Evolutionary conservation across 345 rosid species (phyloP), one percentile per base, ranked within the genome.

Genomic region (Moringa oleifera): DNA sequence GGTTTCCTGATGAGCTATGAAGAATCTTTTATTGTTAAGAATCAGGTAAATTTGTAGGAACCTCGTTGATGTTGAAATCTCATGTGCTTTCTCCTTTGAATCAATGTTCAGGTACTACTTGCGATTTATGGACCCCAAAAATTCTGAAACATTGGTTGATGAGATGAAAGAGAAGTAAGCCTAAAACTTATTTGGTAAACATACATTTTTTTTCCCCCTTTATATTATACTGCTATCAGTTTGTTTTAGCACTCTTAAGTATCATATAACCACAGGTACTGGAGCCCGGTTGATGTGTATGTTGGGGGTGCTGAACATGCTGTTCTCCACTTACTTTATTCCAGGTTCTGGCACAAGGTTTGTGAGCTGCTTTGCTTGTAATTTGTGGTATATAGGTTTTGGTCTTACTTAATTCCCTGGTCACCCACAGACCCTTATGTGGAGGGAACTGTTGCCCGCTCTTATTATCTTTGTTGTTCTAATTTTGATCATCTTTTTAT

Each of bases 271-370:
- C 64, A 41, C 70, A 88, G 97, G 78, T 93, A 90, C 73, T 93
- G 97, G 98, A 77, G 91, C 67, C 96, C 91, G 31, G 95, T 93
- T 70, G 98, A 93, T 72, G 83, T 93, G 67, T 93, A 93, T 65
- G 86, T 93, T 25, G 98, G 96, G 51, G 98, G 98, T 66, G 97
- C 97, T 73, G 98, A 93, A 64, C 98, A 93, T 80, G 98, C 98
- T 36, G 97, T 92, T 70, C 90, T 93, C 60, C 98, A 91, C 77
- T 82, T 89, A 59, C 88, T 92, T 63, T 92, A 92, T 65, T 71
- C 97, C 28, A 87, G 98, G 78, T 92, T 92, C 83, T 92, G 97
- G 98, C 98, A 92, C 83, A 92, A 89, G 94, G 98, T 92, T 25
- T 55, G 24, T 36, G 25, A 66, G 6, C 20, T 41, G 24, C 17